These are phyloP conservation scores for Plasmodium billcollinsi DNA, from an alignment of 169 alveolate species.

Conservation along the genomic window DNA sequence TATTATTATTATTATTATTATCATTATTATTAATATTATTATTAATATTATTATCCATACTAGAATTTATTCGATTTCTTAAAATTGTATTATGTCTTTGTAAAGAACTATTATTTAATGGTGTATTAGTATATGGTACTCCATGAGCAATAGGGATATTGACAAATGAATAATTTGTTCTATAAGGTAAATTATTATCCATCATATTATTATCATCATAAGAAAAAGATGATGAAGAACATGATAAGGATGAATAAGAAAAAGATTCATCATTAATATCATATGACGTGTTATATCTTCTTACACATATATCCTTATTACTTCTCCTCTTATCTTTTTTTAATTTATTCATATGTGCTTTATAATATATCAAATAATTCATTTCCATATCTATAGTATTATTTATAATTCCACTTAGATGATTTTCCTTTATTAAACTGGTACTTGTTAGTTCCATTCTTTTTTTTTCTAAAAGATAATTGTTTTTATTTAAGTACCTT, in stretches of 20 bases:
- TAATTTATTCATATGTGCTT: background rate
- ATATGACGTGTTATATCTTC: constrained; percentile 1
- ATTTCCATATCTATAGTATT: constrained; percentile 68
- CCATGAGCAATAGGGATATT: constrained; percentile 9
- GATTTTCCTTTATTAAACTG: background rate
- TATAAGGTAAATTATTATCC: constrained; percentile 2
- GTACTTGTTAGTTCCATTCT: too few species aligned
- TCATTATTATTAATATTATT: too few species aligned
- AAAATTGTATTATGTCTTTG: constrained; percentile 5
- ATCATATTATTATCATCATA: constrained; percentile 1
- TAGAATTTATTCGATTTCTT: constrained; percentile 34
- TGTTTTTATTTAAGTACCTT: background rate
- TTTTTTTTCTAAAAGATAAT: too few species aligned
- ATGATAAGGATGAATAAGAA: background rate
- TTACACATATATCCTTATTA: background rate
- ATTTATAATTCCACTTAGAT: constrained; percentile 62
- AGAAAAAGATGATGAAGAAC: background rate
- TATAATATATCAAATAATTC: background rate
- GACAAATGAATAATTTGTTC: constrained; percentile 6
- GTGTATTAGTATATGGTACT: background rate
- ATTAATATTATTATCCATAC: constrained; percentile 8
- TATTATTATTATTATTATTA: background rate
- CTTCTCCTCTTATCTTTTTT: background rate
- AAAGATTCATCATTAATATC: constrained; percentile 13
- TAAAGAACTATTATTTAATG: constrained; percentile 5